Evolutionary conservation across 2,329 filamentous ascomycete genomes (phyloP), one percentile per base, ranked within the genome.

Genomic region (Arthrobotrys sphaeroides): DNA sequence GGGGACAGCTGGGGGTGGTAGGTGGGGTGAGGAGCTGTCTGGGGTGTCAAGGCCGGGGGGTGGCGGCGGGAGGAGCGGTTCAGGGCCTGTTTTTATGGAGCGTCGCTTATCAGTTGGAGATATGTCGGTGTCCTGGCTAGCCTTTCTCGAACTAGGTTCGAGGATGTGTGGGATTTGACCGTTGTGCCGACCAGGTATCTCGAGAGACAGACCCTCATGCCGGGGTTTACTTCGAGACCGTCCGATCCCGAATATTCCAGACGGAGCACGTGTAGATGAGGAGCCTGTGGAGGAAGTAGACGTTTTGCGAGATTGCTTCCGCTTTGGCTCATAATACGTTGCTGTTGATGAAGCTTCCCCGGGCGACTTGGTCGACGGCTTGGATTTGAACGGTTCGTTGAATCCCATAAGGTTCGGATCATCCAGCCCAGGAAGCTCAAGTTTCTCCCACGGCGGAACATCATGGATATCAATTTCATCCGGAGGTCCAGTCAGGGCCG

Each of bases 351-450:
- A 55, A 2, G 61, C 26, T 12, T 55, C 53, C 3, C 43, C 55
- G 9, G 55, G 51, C 1, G 70, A 53, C 57, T 49, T 67, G 0
- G 22, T 26, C 2, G 61, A 12, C 6, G 26, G 36, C 24, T 67
- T 55, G 26, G 61, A 36, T 40, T 62, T 62, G 28, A 66, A 61
- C 33, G 70, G 70, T 33, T 64, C 49, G 22, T 24, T 67, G 33
- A 74, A 62, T 20, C 62, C 62, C 61, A 74, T 62, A 12, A 74
- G 70, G 45, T 53, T 74, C 9, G 70, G 70, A 40, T 74, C 70
- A 33, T 74, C 62, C 12, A 68, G 24, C 1, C 70, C 70, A 10
- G 70, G 70, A 5, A 74, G 70, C 33, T 74, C 70, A 9, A 74
- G 70, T 42, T 74, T 74, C 20, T 74, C 70, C 70, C 70, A 74